phyloP scores from a whole-genome alignment of 1,284 basidiomycete genomes.

The Apiotrichum akiyoshidainum region DNA sequence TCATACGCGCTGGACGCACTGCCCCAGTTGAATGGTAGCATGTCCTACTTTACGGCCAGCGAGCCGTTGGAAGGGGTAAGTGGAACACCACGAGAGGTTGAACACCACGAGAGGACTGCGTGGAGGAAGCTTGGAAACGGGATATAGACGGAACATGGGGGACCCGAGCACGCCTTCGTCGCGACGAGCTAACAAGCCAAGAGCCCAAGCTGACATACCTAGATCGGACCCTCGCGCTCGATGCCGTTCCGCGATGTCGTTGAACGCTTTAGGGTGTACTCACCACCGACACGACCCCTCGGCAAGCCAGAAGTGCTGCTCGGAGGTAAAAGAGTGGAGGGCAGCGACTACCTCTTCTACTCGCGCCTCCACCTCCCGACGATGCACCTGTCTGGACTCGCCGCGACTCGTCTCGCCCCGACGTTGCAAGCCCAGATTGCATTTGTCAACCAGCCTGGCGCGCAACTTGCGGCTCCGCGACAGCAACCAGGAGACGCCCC shows the following conservation, averaged over 20 bases:
- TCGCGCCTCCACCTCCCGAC: slow-evolving; percentile 88
- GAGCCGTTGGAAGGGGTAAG: slow-evolving; percentile 66
- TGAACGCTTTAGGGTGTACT: slow-evolving; percentile 75
- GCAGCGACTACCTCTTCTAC: slow-evolving; percentile 71
- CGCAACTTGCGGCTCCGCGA: slow-evolving; percentile 54
- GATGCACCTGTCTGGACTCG: slow-evolving; percentile 81
- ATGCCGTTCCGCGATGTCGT: slow-evolving; percentile 85
- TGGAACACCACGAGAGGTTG: background rate
- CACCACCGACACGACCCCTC: slow-evolving; percentile 70
- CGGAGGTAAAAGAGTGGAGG: slow-evolving; percentile 70
- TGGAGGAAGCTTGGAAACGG: no score
- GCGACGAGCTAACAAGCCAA: no score
- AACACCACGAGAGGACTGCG: no score
- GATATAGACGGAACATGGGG: no score
- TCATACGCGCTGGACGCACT: slow-evolving; percentile 87
- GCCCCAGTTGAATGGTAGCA: slow-evolving; percentile 83
- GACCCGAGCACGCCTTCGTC: no score
- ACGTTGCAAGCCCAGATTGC: slow-evolving; percentile 52
- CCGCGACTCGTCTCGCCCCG: slow-evolving; percentile 67
- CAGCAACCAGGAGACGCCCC: background rate
- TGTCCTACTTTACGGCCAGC: slow-evolving; percentile 89
- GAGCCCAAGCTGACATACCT: background rate
- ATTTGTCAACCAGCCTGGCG: slow-evolving; percentile 42
- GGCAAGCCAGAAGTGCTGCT: slow-evolving; percentile 73
- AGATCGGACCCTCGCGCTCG: slow-evolving; percentile 60